Conservation (phyloP, 2,329 filamentous ascomycete species). For the Ophiostoma montium region DNA sequence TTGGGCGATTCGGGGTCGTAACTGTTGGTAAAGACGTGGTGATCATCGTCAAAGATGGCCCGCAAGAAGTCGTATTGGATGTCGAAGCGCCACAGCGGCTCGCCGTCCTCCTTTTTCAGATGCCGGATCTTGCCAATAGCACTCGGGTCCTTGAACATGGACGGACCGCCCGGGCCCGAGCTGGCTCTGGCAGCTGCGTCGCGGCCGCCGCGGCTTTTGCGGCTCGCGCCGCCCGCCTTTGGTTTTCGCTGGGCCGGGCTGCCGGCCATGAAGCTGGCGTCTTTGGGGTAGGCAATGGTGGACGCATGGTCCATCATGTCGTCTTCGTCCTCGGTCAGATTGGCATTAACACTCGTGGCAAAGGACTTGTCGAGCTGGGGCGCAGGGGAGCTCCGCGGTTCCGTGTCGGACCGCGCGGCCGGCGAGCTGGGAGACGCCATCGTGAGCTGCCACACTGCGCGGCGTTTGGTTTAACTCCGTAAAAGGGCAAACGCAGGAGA, state of each 20-base stretch:
- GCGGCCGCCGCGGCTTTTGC: slow-evolving; percentile 18
- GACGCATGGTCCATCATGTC: slow-evolving; percentile 8
- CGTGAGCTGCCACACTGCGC: background rate
- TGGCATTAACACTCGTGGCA: slow-evolving; percentile 30
- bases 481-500: too few species aligned
- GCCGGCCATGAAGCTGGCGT: slow-evolving; percentile 16
- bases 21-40: slow-evolving; percentile 75
- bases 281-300: slow-evolving; percentile 18
- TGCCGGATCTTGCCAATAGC: slow-evolving; percentile 61
- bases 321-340: slow-evolving; percentile 34
- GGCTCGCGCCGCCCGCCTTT: slow-evolving; percentile 7
- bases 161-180: slow-evolving; percentile 9
- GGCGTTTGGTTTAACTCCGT: background rate
- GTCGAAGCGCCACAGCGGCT: slow-evolving; percentile 73
- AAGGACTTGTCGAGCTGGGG: slow-evolving; percentile 30
- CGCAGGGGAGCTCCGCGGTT: slow-evolving; percentile 31
- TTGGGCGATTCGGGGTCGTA: slow-evolving; percentile 54
- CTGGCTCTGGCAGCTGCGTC: slow-evolving; percentile 18
- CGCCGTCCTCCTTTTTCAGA: slow-evolving; percentile 78
- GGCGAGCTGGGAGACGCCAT: slow-evolving; percentile 25
- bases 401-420: slow-evolving; percentile 30
- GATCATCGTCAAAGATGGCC: slow-evolving; percentile 62
- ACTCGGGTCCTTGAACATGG: slow-evolving; percentile 22
- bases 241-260: slow-evolving; percentile 24
- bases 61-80: slow-evolving; percentile 81